Evolutionary conservation across 2,329 filamentous ascomycete genomes (phyloP), one percentile per base, ranked within the genome.

Genomic region (Fusarium sp.): DNA sequence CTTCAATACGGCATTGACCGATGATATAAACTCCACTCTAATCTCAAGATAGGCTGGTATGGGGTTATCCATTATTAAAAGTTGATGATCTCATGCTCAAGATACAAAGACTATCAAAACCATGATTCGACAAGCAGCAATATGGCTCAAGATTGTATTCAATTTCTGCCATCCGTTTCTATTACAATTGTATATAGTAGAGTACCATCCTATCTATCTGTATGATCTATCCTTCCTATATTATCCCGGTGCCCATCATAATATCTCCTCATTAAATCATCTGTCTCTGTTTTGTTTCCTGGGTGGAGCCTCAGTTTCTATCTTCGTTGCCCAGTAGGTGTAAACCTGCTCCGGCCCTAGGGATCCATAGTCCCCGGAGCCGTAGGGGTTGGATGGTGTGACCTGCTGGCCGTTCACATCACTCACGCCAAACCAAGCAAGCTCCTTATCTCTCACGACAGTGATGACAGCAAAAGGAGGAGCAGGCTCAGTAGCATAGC

Each of bases 361-460:
- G 42, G 63, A 31, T 1, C 63, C 73, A 11, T 58, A 75, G 12
- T 68, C 3, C 45, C 72, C 69, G 1, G 73, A 75, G 11, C 72
- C 73, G 22, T 73, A 71, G 14, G 72, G 73, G n/a, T 33, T 61
- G 0, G 63, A 70, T 7, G 69, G 42, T 14, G 66, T 69, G 6
- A 71, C 72, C 26, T 70, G n/a, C 45, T 75, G 66, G 28, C 70
- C 73, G 3, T 75, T 75, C 26, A 75, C 51, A 36, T 73, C 48
- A 4, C 63, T 48, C 8, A 73, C 72, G 22, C 73, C 73, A 9
- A 75, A 75, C 73, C 73, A 75, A 14, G 73, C 73, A 24, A 75
- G 60, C 39, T 75, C 47, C 66, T 75, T 63, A n/a, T 58, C 63
- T 42, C 70, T 42, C 6, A 66, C 66, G 10, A 75, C 63, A 5